Percentiles rank a stretch among this genome's conserved stretches.
These are phyloP conservation scores for Neofusicoccum kwambonambiense DNA, from an alignment of 2,329 filamentous ascomycete species.

Conservation along the genomic window DNA sequence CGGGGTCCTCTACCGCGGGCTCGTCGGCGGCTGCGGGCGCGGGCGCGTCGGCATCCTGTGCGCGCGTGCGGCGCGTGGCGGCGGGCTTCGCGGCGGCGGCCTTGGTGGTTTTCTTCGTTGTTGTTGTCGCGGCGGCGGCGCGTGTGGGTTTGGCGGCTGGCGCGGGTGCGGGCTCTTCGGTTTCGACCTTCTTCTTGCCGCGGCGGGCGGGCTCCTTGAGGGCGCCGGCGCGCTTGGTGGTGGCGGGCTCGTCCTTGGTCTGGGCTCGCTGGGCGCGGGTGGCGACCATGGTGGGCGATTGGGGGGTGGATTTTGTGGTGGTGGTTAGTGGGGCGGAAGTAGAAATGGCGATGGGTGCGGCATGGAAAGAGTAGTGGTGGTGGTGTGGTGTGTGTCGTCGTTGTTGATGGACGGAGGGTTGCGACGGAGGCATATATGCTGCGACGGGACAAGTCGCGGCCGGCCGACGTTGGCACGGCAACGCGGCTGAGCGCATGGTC, in stretches of 20 bases:
- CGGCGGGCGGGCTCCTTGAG: conserved; percentile 12
- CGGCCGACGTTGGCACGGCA: conserved; percentile 9
- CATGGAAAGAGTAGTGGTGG: conserved; percentile 13
- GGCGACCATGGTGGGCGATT: conserved; percentile 17
- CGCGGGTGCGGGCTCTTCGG: neutral
- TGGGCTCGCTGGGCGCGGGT: conserved; percentile 18
- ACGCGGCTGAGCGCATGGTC: neutral
- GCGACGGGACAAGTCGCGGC: neutral
- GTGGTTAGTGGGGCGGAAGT: conserved; percentile 2
- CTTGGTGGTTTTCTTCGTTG: neutral
- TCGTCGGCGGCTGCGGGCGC: neutral
- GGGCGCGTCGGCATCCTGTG: conserved; percentile 10
- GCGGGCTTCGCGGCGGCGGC: conserved; percentile 2
- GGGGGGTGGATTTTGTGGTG: neutral
- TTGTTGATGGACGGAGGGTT: neutral
- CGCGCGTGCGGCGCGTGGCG: conserved; percentile 12
- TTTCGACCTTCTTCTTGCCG: conserved; percentile 10
- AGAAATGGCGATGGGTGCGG: conserved; percentile 3
- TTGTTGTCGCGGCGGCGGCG: neutral
- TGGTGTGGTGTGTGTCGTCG: neutral
- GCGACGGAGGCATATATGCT: neutral
- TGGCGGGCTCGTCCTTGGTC: conserved; percentile 14
- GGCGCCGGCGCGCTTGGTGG: conserved; percentile 2
- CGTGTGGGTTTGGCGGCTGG: conserved; percentile 6
- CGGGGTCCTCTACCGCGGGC: neutral